Percentiles rank a stretch among this genome's conserved stretches.
phyloP scores from a whole-genome alignment of 352 stramenopile genomes.

The Pythium angustatum region DNA sequence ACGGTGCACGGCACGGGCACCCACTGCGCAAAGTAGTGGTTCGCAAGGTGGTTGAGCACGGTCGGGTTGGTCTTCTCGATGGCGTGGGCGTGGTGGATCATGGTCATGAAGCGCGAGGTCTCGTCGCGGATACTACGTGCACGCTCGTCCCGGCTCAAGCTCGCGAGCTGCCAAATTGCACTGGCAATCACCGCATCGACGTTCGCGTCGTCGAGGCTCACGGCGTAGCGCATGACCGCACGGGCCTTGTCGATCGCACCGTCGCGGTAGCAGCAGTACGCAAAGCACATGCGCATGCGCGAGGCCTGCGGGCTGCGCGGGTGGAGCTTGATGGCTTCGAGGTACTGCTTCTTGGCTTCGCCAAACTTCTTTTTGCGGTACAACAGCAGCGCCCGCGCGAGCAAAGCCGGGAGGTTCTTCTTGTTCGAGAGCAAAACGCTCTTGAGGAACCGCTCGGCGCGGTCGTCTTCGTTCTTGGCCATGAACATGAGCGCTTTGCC shows the following conservation, averaged over 20 bases:
- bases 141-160: constrained; percentile 70
- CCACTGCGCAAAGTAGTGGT: constrained; percentile 99
- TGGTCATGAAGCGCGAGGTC: constrained; percentile 90
- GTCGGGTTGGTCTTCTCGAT: constrained; percentile 89
- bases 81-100: constrained; percentile 89
- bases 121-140: constrained; percentile 80
- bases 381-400: constrained; percentile 84
- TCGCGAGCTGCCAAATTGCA: constrained; percentile 91
- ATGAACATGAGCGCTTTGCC: constrained; percentile 93
- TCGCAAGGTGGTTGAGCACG: constrained; percentile 97
- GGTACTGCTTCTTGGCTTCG: constrained; percentile 92
- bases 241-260: constrained; percentile 88
- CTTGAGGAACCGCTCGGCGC: constrained; percentile 90
- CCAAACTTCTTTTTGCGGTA: constrained; percentile 89
- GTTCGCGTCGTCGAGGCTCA: constrained; percentile 88
- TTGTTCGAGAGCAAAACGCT: constrained; percentile 90
- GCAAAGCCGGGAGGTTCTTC: constrained; percentile 84
- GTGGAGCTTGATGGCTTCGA: constrained; percentile 93
- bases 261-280: constrained; percentile 95
- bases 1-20: constrained; percentile 89
- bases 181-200: constrained; percentile 94
- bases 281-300: constrained; percentile 94
- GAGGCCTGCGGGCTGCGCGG: constrained; percentile 89
- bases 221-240: constrained; percentile 83
- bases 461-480: constrained; percentile 91